Conservation (phyloP, 176 grass and related monocot genomes). For the Rhynchospora pubera region DNA sequence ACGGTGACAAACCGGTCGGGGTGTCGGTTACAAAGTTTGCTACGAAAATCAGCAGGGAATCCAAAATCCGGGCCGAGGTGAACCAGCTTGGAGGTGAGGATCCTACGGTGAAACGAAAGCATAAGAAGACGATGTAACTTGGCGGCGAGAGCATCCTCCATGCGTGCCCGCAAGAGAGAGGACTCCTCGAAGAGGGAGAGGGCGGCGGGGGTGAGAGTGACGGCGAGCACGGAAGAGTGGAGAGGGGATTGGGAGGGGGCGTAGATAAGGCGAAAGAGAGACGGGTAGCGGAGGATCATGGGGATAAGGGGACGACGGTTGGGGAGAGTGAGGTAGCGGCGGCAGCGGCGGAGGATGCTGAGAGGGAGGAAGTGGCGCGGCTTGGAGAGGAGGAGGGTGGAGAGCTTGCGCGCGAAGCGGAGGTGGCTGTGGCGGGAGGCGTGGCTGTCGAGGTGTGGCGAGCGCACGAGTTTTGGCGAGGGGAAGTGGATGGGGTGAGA, state of each 20-base stretch:
- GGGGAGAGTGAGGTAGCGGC: constrained; percentile 48
- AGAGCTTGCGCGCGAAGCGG: constrained; percentile 65
- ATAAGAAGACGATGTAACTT: constrained; percentile 60
- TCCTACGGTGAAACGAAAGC: constrained; percentile 24
- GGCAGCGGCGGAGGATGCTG: constrained; percentile 51
- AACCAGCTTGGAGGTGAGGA: constrained; percentile 43
- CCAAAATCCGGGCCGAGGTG: constrained; percentile 71
- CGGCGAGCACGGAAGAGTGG: constrained; percentile 32
- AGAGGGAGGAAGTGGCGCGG: constrained; percentile 65
- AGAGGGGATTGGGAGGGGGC: constrained; percentile 25
- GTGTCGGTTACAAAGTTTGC: constrained; percentile 38
- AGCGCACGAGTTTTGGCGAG: constrained; percentile 48
- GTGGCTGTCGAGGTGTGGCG: constrained; percentile 47
- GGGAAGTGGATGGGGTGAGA: constrained; percentile 8
- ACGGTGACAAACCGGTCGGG: constrained; percentile 40
- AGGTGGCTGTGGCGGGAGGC: constrained; percentile 50
- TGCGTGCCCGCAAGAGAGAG: not conserved
- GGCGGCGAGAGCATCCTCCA: constrained; percentile 21
- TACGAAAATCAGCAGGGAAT: constrained; percentile 53
- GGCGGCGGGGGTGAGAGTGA: constrained; percentile 55
- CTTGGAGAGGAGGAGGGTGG: constrained; percentile 73
- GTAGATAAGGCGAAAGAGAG: constrained; percentile 55
- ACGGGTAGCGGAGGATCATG: constrained; percentile 62
- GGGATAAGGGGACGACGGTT: constrained; percentile 35
- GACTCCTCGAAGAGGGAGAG: constrained; percentile 30